phyloP scores from a whole-genome alignment of 129 eudicot genomes.

The Pulicaria dysenterica region DNA sequence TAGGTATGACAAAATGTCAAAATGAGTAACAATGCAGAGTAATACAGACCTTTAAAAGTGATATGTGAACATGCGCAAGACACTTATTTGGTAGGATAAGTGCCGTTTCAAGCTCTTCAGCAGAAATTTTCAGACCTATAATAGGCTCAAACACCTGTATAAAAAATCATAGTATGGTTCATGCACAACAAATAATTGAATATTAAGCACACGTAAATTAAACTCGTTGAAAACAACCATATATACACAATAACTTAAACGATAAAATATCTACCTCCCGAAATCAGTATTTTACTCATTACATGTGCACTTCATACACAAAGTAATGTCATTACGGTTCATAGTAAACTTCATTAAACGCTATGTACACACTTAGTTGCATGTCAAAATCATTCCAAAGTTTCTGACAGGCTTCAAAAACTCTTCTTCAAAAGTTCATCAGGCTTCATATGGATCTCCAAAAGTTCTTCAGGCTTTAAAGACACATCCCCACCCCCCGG shows the following conservation, averaged over 20 bases:
- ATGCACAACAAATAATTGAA: neutral
- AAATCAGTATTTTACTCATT: conserved; percentile 11
- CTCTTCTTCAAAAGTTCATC: conserved; percentile 11
- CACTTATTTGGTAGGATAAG: conserved; percentile 58
- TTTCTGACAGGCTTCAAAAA: conserved; percentile 11
- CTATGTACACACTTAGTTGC: conserved; percentile 10
- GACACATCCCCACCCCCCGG: neutral
- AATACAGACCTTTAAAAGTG: conserved; percentile 65
- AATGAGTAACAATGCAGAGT: conserved; percentile 13
- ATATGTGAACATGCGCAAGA: conserved; percentile 66
- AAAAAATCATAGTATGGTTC: neutral
- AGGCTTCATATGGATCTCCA: neutral
- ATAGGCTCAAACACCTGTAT: conserved; percentile 86
- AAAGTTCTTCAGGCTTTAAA: neutral
- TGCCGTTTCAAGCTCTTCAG: conserved; percentile 79
- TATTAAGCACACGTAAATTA: neutral
- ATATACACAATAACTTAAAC: conserved; percentile 3
- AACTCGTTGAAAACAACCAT: conserved; percentile 16
- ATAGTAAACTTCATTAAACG: conserved; percentile 7
- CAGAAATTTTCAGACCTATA: conserved; percentile 59
- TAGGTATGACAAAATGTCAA: conserved; percentile 4
- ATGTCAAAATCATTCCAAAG: conserved; percentile 4
- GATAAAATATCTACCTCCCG: neutral
- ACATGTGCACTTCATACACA: neutral
- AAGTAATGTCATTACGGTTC: neutral